phyloP scores from a whole-genome alignment of 2,329 filamentous ascomycete genomes.

The Pseudogymnoascus sp. region DNA sequence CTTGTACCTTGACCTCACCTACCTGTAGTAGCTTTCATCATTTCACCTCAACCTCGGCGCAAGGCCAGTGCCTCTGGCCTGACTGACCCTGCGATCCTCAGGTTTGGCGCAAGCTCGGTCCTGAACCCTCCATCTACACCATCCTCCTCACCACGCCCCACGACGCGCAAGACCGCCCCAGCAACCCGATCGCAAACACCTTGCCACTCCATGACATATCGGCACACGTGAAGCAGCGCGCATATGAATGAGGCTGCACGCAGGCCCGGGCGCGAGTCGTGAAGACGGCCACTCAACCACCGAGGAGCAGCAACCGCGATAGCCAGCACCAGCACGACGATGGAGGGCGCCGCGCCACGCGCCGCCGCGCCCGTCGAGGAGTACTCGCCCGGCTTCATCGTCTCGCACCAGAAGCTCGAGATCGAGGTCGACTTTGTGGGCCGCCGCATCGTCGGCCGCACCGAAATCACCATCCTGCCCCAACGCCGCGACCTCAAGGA shows the following conservation, averaged over 20 bases:
- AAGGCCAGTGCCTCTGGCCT: background rate
- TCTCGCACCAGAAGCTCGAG: conserved; percentile 80
- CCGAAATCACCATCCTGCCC: conserved; percentile 65
- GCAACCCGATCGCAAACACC: background rate
- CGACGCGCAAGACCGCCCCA: conserved; percentile 4
- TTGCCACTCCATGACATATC: background rate
- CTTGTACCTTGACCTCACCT: background rate
- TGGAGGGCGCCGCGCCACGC: conserved; percentile 2
- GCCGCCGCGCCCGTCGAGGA: conserved; percentile 8
- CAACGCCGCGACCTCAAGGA: conserved; percentile 48
- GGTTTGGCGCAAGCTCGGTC: conserved; percentile 5
- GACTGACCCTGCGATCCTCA: conserved; percentile 6
- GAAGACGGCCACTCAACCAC: background rate
- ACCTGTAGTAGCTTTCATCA: background rate
- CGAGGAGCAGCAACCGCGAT: conserved; percentile 1
- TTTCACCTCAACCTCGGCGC: background rate
- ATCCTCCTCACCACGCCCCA: background rate
- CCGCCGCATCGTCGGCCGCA: conserved; percentile 66
- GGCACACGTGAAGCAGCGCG: background rate
- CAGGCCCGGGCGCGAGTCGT: conserved; percentile 3
- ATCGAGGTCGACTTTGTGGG: conserved; percentile 81
- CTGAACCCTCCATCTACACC: background rate
- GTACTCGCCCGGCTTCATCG: conserved; percentile 31
- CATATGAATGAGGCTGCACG: conserved; percentile 5
- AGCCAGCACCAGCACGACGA: background rate